A percentile compares a stretch with the other conserved stretches of the same genome.
Conservation (phyloP, 1,139 yeast genomes). For the Nadsonia starkeyi-henricii region DNA sequence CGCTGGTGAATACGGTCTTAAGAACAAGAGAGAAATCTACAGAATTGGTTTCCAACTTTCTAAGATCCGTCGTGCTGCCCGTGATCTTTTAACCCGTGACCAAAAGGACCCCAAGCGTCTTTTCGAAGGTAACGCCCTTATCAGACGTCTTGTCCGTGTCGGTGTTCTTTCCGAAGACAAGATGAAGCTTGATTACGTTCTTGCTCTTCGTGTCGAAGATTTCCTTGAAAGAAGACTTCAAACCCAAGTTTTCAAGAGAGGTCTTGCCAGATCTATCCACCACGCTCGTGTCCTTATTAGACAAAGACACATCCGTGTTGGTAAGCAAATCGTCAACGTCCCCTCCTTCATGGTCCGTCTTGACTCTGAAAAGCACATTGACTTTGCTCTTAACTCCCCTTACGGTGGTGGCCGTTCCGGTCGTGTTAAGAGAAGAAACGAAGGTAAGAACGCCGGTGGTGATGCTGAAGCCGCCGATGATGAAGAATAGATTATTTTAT, state of each 20-base stretch:
- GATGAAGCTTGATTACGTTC: slow-evolving; percentile 99
- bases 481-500: slow-evolving; percentile 30
- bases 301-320: slow-evolving; percentile 99
- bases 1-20: slow-evolving; percentile 99
- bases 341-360: slow-evolving; percentile 99
- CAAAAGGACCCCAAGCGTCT: slow-evolving; percentile 99
- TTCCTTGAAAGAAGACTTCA: slow-evolving; percentile 99
- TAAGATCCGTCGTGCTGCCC: slow-evolving; percentile 99
- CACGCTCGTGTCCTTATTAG: slow-evolving; percentile 98
- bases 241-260: slow-evolving; percentile 99
- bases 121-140: slow-evolving; percentile 99
- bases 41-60: slow-evolving; percentile 98
- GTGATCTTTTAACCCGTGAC: slow-evolving; percentile 98
- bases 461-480: slow-evolving; percentile 39
- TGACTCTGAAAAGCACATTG: slow-evolving; percentile 99
- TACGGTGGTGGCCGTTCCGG: slow-evolving; percentile 99
- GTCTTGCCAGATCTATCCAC: slow-evolving; percentile 98
- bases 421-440: slow-evolving; percentile 97
- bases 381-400: slow-evolving; percentile 97
- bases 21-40: slow-evolving; percentile 99
- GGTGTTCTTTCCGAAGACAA: slow-evolving; percentile 99
- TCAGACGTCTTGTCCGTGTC: slow-evolving; percentile 88
- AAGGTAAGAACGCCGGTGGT: slow-evolving; percentile 47
- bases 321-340: slow-evolving; percentile 97
- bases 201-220: slow-evolving; percentile 96